Conservation (phyloP, 345 rosid genomes). For the Lepidium didymum region DNA sequence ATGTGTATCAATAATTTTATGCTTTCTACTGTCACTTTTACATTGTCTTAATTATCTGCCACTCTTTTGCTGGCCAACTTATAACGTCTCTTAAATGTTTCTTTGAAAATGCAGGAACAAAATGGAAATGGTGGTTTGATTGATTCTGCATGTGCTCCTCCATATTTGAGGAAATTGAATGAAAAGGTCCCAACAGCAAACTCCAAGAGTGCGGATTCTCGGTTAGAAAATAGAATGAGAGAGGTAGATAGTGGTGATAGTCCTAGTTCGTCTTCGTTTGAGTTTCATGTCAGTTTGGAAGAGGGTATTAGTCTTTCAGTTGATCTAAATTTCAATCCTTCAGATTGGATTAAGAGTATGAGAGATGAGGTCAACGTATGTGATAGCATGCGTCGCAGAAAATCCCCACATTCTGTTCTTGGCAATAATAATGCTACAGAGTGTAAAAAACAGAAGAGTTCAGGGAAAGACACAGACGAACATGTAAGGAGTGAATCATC, state of each 20-base stretch:
- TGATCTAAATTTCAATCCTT: constrained; percentile 59
- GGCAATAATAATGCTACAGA: constrained; percentile 38
- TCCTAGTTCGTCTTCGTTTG: constrained; percentile 50
- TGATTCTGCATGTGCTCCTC: constrained; percentile 25
- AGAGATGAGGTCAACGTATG: constrained; percentile 42
- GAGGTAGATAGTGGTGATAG: constrained; percentile 25
- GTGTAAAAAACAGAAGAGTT: constrained; percentile 36
- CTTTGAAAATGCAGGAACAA: constrained; percentile 32
- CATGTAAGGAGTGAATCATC: constrained; percentile 27
- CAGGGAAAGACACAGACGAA: constrained; percentile 30
- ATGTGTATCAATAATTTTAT: neutral
- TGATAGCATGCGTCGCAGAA: constrained; percentile 35
- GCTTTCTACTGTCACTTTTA: neutral
- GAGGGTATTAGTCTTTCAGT: constrained; percentile 73
- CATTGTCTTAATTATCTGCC: neutral
- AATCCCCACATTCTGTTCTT: constrained; percentile 34
- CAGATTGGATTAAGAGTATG: constrained; percentile 63
- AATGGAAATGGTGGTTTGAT: constrained; percentile 29
- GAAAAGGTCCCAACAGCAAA: constrained; percentile 24
- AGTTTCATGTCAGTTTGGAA: constrained; percentile 65
- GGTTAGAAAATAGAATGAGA: constrained; percentile 29
- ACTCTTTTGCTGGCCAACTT: constrained; percentile 1
- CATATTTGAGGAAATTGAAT: constrained; percentile 14
- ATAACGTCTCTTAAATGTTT: neutral
- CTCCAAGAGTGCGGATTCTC: constrained; percentile 19